Percentiles rank a stretch among this genome's conserved stretches.
These are phyloP conservation scores for Halophytophthora polymorphica DNA, from an alignment of 352 stramenopile species.

Conservation along the genomic window DNA sequence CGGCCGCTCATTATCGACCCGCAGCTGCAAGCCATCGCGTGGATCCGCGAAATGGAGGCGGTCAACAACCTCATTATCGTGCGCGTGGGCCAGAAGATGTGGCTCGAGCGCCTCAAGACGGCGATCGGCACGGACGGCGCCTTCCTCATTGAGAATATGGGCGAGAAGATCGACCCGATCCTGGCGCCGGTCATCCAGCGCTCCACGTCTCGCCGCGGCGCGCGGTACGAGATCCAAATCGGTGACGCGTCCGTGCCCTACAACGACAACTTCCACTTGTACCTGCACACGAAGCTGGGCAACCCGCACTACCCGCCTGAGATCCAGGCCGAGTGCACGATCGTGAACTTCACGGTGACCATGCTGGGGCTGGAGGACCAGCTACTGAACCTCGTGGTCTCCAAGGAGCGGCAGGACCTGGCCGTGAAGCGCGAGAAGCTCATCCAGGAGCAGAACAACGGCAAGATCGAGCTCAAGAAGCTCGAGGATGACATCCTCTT, in stretches of 20 bases:
- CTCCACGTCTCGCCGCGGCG: conserved; percentile 90
- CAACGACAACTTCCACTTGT: conserved; percentile 92
- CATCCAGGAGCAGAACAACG: conserved; percentile 94
- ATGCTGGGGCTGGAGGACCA: conserved; percentile 91
- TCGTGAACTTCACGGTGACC: conserved; percentile 96
- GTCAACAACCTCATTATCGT: conserved; percentile 92
- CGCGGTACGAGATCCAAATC: conserved; percentile 93
- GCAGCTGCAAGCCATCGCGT: conserved; percentile 92
- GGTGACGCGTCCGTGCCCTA: conserved; percentile 93
- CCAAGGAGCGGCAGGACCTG: conserved; percentile 88
- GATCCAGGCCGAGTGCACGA: conserved; percentile 93
- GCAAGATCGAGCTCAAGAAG: conserved; percentile 96
- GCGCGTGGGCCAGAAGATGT: conserved; percentile 92
- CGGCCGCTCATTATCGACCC: conserved; percentile 93
- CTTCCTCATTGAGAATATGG: conserved; percentile 94
- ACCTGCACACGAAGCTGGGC: conserved; percentile 93
- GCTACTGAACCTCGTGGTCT: conserved; percentile 90
- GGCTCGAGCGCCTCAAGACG: conserved; percentile 92
- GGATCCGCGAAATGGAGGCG: conserved; percentile 91
- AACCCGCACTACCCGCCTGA: conserved; percentile 95
- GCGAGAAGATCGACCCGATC: conserved; percentile 93
- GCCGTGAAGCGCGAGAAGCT: conserved; percentile 87
- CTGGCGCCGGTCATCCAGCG: conserved; percentile 93
- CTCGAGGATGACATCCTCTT: conserved; percentile 94
- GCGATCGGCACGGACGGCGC: conserved; percentile 92